Evolutionary conservation across 169 alveolate genomes (phyloP).

Genomic region (Theileria equi): DNA sequence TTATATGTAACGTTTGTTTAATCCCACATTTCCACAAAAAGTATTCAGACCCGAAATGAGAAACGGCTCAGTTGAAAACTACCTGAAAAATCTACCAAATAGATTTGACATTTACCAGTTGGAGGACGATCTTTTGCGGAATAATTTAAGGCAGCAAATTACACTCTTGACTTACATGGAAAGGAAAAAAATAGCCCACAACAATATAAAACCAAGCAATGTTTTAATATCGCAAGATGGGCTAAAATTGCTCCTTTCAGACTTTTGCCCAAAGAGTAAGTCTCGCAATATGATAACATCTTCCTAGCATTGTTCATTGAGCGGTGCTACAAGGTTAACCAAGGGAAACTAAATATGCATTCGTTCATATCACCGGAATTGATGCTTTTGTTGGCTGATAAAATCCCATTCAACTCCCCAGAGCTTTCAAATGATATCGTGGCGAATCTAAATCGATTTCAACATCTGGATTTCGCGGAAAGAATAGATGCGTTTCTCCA

Average conservation of each 20-base stretch:
- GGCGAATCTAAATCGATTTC: neutral
- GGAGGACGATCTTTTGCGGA: slow-evolving; percentile 3
- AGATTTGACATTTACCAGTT: slow-evolving; percentile 6
- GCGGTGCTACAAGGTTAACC: slow-evolving; percentile 9
- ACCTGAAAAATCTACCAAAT: slow-evolving; percentile 11
- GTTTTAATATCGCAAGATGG: slow-evolving; percentile 24
- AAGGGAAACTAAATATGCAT: neutral
- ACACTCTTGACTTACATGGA: slow-evolving; percentile 12
- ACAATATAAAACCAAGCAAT: slow-evolving; percentile 13
- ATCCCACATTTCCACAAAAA: neutral
- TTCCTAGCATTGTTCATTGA: slow-evolving; percentile 15
- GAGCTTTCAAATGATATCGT: neutral
- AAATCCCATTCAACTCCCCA: neutral
- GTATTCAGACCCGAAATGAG: slow-evolving; percentile 11
- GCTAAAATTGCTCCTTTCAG: slow-evolving; percentile 4
- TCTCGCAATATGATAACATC: neutral
- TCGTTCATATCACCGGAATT: slow-evolving; percentile 21
- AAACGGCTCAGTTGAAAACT: slow-evolving; percentile 10
- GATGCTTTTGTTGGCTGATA: neutral
- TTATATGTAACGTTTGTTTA: neutral
- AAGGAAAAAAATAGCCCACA: slow-evolving; percentile 2
- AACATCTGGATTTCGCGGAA: slow-evolving; percentile 3
- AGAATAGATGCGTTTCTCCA: slow-evolving; percentile 10
- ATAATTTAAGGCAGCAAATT: slow-evolving; percentile 6
- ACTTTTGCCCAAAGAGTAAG: slow-evolving; percentile 24